Evolutionary conservation across 345 rosid species (phyloP), one percentile per base, ranked within the genome.

Genomic region (Toxicodendron radicans): DNA sequence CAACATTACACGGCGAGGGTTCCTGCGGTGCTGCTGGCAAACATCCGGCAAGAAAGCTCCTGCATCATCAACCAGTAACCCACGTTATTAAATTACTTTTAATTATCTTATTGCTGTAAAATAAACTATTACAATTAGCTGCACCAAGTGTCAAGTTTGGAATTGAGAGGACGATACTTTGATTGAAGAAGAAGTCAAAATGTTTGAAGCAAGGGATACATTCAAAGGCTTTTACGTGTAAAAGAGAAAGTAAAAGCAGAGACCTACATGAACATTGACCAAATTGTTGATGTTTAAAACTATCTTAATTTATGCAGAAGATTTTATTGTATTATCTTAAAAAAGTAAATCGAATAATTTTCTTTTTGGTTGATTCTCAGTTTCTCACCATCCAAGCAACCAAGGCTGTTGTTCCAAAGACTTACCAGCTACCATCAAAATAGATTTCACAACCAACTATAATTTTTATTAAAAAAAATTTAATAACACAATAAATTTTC

Each of bases 31-130:
- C 35, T 84, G 87, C 16, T 82, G 73, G 24, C 99, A 95, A 0
- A 95, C 83, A 58, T 91, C 93, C 7, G 98, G 98, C 84, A 95
- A 84, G 82, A 84, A 93, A 45, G 90, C 97, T 54, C 99, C 99
- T 95, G 88, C 85, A 76, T 48, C 21, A 32, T 27, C 45, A 24
- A 33, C 52, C 30, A 16, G 16, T 45, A 27, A 51, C 6, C 68
- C 18, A 32, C 23, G 23, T 62, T 12, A 13, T 17, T 8, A 16
- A 24, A 35, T 16, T 27, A 27, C 30, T 27, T 27, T 27, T 27
- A 27, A 27, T 27, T 27, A 27, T 27, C 30, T 27, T 27, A 27
- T 7, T 21, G 4, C 12, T 4, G n/a, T 38, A 20, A 27, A 27
- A 14, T 24, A 1, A 16, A 59, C 1, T 20, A 20, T 18, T 10